phyloP scores from a whole-genome alignment of 192 early-diverging fungal species.

The Phycomyces blakesleeanus region DNA sequence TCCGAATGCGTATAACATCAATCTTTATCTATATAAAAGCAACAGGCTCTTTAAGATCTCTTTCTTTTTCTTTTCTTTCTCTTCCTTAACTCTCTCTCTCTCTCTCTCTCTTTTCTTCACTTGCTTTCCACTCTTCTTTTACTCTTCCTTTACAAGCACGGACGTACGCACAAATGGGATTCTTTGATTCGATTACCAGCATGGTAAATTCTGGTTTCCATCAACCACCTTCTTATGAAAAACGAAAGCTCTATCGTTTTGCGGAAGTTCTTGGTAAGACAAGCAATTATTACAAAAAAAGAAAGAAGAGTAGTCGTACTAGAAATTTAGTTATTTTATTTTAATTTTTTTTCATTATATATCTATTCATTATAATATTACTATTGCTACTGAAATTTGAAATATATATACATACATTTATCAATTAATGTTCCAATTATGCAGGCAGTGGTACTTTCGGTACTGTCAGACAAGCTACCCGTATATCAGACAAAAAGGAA shows the following conservation, averaged over 20 bases:
- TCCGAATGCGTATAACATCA: too few species aligned
- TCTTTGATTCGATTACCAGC: constrained; percentile 23
- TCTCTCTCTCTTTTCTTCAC: constrained; percentile 4
- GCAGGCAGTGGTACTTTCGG: constrained; percentile 63
- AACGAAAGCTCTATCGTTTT: constrained; percentile 66
- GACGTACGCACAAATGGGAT: constrained; percentile 11
- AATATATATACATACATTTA: too few species aligned
- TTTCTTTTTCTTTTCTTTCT: constrained; percentile 9
- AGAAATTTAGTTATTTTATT: too few species aligned
- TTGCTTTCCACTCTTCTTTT: constrained; percentile 9
- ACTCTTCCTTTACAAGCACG: neutral
- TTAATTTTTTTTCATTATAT: constrained; percentile 2
- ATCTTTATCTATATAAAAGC: too few species aligned
- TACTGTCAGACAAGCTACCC: constrained; percentile 62
- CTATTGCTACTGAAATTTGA: too few species aligned
- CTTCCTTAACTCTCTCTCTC: constrained; percentile 3
- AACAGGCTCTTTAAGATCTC: neutral
- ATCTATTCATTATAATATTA: too few species aligned
- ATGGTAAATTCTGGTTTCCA: constrained; percentile 34
- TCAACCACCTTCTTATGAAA: constrained; percentile 59
- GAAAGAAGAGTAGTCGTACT: too few species aligned
- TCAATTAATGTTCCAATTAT: too few species aligned
- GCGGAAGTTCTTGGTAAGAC: constrained; percentile 51
- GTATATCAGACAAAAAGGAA: constrained; percentile 65
- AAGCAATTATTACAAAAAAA: neutral